Evolutionary conservation across 441 rosid genomes (phyloP).

Genomic region (Adansonia madagascariensis): DNA sequence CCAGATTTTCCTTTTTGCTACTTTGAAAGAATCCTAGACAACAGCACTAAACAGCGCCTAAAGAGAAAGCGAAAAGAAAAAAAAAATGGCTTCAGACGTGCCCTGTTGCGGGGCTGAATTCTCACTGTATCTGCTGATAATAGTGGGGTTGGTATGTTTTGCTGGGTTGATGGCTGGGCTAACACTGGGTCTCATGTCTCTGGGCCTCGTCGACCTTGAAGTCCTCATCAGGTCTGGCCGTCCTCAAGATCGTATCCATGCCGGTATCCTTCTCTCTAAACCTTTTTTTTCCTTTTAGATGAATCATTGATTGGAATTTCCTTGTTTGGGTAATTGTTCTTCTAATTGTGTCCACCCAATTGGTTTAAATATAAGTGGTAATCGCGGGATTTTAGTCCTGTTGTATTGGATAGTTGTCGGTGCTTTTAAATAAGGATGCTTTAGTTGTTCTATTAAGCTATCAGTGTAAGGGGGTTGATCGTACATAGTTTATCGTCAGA

Average conservation of each 20-base stretch:
- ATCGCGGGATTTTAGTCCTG: background rate
- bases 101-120: constrained; percentile 60
- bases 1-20: background rate
- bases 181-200: constrained; percentile 96
- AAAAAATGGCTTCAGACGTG: constrained; percentile 47
- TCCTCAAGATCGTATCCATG: constrained; percentile 82
- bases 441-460: background rate
- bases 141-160: constrained; percentile 65
- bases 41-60: background rate
- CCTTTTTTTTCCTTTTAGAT: background rate
- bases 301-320: constrained; percentile 5
- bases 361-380: background rate
- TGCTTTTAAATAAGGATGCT: background rate
- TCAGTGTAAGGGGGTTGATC: background rate
- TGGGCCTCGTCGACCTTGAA: constrained; percentile 92
- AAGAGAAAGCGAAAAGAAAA: background rate
- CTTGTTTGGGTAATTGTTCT: background rate
- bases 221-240: constrained; percentile 93
- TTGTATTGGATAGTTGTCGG: background rate
- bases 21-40: background rate
- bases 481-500: background rate
- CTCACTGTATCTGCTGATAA: constrained; percentile 47
- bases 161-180: constrained; percentile 97
- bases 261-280: constrained; percentile 44
- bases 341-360: background rate